These are phyloP conservation scores for Tranzscheliella williamsii DNA, from an alignment of 1,284 basidiomycete species.

Conservation along the genomic window DNA sequence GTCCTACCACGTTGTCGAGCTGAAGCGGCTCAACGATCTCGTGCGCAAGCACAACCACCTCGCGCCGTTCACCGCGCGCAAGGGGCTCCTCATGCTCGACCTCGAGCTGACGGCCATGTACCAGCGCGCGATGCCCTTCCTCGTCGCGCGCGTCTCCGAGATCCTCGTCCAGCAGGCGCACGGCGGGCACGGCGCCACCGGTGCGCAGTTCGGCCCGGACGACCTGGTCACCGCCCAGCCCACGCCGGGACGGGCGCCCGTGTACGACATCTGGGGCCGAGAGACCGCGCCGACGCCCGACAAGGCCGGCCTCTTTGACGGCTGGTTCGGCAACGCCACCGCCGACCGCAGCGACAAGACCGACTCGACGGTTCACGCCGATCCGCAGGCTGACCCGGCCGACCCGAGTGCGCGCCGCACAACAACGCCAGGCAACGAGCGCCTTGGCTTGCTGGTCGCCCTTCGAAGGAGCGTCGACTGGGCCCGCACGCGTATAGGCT, in stretches of 20 bases:
- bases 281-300: slow-evolving; percentile 1
- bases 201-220: not conserved
- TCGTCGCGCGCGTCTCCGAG: slow-evolving; percentile 6
- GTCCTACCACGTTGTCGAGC: slow-evolving; percentile 30
- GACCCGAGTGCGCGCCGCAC: no score
- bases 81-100: slow-evolving; percentile 33
- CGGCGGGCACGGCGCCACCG: not conserved
- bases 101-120: slow-evolving; percentile 19
- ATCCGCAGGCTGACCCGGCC: no score
- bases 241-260: not conserved
- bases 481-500: slow-evolving; percentile 19
- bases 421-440: no score
- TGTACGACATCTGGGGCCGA: slow-evolving; percentile 32
- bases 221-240: not conserved
- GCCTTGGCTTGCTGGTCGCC: slow-evolving; percentile 10
- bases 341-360: not conserved
- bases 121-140: slow-evolving; percentile 3
- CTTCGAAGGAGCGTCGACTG: slow-evolving; percentile 29
- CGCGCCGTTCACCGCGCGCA: slow-evolving; percentile 46
- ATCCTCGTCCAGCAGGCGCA: slow-evolving; percentile 1
- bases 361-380: no score
- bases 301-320: slow-evolving; percentile 1
- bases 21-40: slow-evolving; percentile 44
- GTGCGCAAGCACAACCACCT: slow-evolving; percentile 48
- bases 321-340: slow-evolving; percentile 11